phyloP scores from a whole-genome alignment of 2,329 filamentous ascomycete species.

The Orbilia brochopaga region DNA sequence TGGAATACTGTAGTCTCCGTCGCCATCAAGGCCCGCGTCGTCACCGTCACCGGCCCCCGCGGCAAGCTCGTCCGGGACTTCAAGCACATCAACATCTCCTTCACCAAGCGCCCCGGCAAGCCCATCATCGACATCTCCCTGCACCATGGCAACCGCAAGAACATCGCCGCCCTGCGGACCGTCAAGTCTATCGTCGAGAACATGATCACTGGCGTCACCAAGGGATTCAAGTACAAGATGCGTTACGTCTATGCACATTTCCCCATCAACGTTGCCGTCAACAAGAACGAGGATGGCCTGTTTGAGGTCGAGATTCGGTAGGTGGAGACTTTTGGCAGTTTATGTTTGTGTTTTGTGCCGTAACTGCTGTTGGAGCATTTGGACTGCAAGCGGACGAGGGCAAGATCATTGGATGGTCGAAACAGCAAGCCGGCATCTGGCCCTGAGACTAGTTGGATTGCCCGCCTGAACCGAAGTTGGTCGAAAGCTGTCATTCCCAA shows the following conservation, averaged over 20 bases:
- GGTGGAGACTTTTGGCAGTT: conserved; percentile 57
- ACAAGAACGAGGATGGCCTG: conserved; percentile 87
- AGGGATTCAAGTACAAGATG: conserved; percentile 99
- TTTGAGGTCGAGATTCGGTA: conserved; percentile 97
- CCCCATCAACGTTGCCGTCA: conserved; percentile 99
- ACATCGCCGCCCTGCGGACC: conserved; percentile 95
- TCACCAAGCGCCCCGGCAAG: conserved; percentile 74
- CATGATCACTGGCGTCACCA: conserved; percentile 96
- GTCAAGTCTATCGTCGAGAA: conserved; percentile 99
- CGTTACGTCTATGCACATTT: conserved; percentile 99
- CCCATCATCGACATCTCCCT: conserved; percentile 94
- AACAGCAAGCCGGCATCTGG: too few relatives aligned
- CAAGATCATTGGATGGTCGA: too few relatives aligned
- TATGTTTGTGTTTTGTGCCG: conserved; percentile 3
- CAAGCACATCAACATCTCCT: conserved; percentile 93
- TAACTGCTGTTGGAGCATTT: too few relatives aligned
- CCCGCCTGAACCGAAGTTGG: too few relatives aligned
- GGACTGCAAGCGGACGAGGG: too few relatives aligned
- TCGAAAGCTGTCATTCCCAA: too few relatives aligned
- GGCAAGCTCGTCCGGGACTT: conserved; percentile 98
- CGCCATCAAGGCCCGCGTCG: conserved; percentile 92
- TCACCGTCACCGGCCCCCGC: conserved; percentile 96
- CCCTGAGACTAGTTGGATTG: too few relatives aligned
- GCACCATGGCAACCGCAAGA: conserved; percentile 98
- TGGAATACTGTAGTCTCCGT: conserved; percentile 78